A percentile compares a stretch with the other conserved stretches of the same genome.
phyloP scores from a whole-genome alignment of 2,329 filamentous ascomycete genomes.

The Incumbomyces delicatus region DNA sequence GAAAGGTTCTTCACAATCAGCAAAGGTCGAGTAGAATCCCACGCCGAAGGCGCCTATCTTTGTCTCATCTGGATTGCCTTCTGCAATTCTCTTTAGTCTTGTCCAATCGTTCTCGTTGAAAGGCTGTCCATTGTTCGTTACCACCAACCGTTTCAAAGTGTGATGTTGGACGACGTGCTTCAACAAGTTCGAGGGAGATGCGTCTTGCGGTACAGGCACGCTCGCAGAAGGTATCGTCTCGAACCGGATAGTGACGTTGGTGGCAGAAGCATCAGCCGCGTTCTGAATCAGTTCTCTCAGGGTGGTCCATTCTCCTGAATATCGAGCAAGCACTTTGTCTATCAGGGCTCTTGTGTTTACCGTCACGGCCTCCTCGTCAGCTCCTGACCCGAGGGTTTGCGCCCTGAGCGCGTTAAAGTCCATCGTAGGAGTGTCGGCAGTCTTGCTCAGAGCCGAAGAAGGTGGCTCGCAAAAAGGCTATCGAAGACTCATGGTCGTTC shows the following conservation, averaged over 20 bases:
- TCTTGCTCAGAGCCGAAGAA: slow-evolving; percentile 39
- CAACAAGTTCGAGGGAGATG: slow-evolving; percentile 60
- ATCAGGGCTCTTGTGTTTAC: slow-evolving; percentile 95
- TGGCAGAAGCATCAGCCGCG: slow-evolving; percentile 91
- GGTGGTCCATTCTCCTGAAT: slow-evolving; percentile 85
- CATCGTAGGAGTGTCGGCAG: slow-evolving; percentile 46
- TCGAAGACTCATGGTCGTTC: neutral
- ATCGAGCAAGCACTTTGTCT: slow-evolving; percentile 92
- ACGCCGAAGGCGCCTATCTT: slow-evolving; percentile 99
- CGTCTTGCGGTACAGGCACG: slow-evolving; percentile 57
- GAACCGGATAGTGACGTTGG: slow-evolving; percentile 80
- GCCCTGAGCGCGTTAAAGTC: slow-evolving; percentile 64
- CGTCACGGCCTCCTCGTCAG: slow-evolving; percentile 93
- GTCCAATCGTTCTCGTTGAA: slow-evolving; percentile 91
- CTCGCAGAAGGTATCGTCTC: slow-evolving; percentile 78
- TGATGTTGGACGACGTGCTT: slow-evolving; percentile 79
- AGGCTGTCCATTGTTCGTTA: slow-evolving; percentile 81
- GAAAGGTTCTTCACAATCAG: slow-evolving; percentile 95
- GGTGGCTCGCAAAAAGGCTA: too few species aligned
- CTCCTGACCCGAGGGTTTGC: slow-evolving; percentile 72
- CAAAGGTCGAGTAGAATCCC: slow-evolving; percentile 96
- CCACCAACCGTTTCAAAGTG: slow-evolving; percentile 75
- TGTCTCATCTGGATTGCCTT: slow-evolving; percentile 96
- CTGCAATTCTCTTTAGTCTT: slow-evolving; percentile 89
- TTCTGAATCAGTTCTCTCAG: slow-evolving; percentile 94